phyloP scores from a whole-genome alignment of 495 filamentous ascomycete species.

The Penicillium verhagenii region DNA sequence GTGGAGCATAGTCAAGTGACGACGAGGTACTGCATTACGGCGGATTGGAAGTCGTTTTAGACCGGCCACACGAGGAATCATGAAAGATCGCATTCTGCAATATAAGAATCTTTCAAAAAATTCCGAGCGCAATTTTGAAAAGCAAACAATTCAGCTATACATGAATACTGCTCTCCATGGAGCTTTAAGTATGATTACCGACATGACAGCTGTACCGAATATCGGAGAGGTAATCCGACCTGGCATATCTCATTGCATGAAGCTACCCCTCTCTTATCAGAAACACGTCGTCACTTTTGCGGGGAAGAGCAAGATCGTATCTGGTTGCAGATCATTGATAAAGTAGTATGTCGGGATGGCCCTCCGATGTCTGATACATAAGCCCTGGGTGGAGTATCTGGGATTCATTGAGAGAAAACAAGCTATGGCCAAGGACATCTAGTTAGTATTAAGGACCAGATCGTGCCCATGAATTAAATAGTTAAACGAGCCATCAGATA shows the following conservation, averaged over 20 bases:
- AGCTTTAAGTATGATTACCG: neutral
- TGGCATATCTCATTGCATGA: neutral
- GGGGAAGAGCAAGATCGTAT: neutral
- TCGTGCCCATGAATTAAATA: too few species aligned
- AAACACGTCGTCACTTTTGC: neutral
- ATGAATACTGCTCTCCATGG: neutral
- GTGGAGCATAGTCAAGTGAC: constrained; percentile 22
- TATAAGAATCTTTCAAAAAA: too few species aligned
- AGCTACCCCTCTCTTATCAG: neutral
- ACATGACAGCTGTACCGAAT: neutral
- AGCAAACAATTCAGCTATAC: neutral
- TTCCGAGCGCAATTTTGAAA: neutral
- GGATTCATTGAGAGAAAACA: too few species aligned
- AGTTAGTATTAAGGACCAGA: too few species aligned
- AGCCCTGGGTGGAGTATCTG: neutral
- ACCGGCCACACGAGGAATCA: constrained; percentile 7
- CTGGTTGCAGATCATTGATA: neutral
- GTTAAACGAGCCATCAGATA: too few species aligned
- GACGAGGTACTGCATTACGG: constrained; percentile 6
- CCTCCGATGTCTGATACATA: constrained; percentile 12
- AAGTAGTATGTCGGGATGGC: constrained; percentile 12
- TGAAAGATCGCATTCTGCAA: constrained; percentile 15
- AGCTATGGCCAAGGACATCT: too few species aligned
- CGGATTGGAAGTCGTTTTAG: neutral
- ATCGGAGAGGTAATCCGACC: constrained; percentile 8